phyloP scores from a whole-genome alignment of 345 rosid genomes.

The Gossypium herbaceum region DNA sequence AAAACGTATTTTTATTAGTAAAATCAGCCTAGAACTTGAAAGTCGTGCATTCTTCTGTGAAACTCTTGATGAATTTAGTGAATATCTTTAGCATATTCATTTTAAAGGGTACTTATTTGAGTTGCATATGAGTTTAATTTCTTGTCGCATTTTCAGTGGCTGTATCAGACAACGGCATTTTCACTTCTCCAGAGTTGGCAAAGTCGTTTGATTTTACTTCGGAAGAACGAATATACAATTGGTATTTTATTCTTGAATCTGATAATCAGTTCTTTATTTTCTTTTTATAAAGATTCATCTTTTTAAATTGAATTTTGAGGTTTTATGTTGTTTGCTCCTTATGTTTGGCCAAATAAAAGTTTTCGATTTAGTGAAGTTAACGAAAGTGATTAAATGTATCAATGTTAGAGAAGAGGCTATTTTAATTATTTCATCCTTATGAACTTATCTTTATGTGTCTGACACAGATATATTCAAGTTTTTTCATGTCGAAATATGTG shows the following conservation, averaged over 20 bases:
- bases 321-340: neutral
- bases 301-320: neutral
- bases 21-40: neutral
- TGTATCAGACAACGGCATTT: slow-evolving; percentile 49
- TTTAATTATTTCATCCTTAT: neutral
- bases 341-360: neutral
- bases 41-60: neutral
- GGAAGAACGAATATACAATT: slow-evolving; percentile 87
- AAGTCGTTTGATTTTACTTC: slow-evolving; percentile 85
- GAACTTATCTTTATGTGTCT: neutral
- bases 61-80: neutral
- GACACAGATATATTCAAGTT: neutral
- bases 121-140: neutral
- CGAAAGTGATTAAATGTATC: neutral
- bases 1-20: neutral
- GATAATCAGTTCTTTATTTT: neutral
- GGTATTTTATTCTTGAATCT: slow-evolving; percentile 39
- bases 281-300: neutral
- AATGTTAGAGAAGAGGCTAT: neutral
- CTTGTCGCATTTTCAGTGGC: slow-evolving; percentile 43
- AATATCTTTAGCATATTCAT: neutral
- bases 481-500: neutral
- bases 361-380: neutral
- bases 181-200: slow-evolving; percentile 70
- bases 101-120: neutral